Conservation (phyloP, 805 yeast genomes). For the Schizosaccharomyces japonicus region DNA sequence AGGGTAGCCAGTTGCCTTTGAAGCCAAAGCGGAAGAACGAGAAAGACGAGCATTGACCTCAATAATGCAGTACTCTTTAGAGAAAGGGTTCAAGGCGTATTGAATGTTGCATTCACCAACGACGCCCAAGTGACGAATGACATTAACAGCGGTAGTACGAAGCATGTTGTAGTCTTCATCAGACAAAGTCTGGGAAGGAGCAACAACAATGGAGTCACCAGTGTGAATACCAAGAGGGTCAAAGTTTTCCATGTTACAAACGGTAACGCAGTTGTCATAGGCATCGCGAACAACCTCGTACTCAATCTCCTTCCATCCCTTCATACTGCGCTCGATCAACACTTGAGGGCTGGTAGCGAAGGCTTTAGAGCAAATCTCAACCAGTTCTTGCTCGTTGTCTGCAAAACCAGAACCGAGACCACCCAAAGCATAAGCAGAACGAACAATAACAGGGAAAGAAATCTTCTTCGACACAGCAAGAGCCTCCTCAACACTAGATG, state of each 20-base stretch:
- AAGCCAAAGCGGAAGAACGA: constrained; percentile 91
- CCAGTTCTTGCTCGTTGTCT: constrained; percentile 57
- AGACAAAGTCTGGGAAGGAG: constrained; percentile 90
- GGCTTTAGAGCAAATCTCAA: constrained; percentile 67
- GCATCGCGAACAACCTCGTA: constrained; percentile 95
- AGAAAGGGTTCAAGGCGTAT: constrained; percentile 87
- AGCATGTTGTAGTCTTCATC: constrained; percentile 97
- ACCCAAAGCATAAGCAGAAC: constrained; percentile 94
- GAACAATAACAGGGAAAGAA: constrained; percentile 84
- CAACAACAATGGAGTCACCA: constrained; percentile 96
- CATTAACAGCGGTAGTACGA: constrained; percentile 89
- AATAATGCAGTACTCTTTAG: constrained; percentile 82
- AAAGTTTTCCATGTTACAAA: constrained; percentile 96
- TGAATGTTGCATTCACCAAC: constrained; percentile 98
- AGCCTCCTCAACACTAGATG: constrained; percentile 59
- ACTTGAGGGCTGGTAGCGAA: constrained; percentile 93
- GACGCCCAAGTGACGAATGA: constrained; percentile 91
- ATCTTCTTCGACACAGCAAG: constrained; percentile 59
- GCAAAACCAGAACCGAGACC: constrained; percentile 98
- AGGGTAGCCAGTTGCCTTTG: constrained; percentile 97
- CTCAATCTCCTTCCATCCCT: constrained; percentile 98
- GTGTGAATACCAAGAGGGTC: constrained; percentile 97
- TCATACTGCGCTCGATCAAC: constrained; percentile 67
- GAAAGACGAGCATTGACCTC: constrained; percentile 95
- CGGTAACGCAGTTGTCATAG: constrained; percentile 91